phyloP scores from a whole-genome alignment of 148 eudicot species.

The Nepenthes gracilis region DNA sequence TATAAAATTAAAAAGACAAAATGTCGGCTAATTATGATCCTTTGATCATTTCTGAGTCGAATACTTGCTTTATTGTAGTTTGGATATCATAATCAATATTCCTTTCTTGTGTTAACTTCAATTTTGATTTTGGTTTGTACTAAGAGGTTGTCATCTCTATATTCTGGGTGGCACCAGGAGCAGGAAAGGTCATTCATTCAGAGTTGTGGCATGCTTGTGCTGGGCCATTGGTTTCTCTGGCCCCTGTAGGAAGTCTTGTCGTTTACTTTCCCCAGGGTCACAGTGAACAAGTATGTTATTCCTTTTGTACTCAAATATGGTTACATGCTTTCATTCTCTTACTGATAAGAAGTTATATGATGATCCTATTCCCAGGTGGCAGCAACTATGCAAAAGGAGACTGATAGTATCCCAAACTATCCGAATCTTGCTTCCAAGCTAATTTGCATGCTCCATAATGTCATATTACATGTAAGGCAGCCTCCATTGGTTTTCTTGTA shows the following conservation, averaged over 20 bases:
- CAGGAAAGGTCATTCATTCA: conserved; percentile 60
- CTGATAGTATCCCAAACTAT: conserved; percentile 77
- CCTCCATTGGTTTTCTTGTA: not conserved
- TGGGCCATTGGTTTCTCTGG: conserved; percentile 85
- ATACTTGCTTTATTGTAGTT: too few species aligned
- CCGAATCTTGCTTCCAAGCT: conserved; percentile 97
- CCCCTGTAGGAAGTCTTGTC: conserved; percentile 92
- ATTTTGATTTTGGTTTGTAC: not conserved
- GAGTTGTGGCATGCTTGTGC: conserved; percentile 99
- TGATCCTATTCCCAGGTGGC: conserved; percentile 47
- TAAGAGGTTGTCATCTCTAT: not conserved
- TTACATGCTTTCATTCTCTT: not conserved
- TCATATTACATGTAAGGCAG: conserved; percentile 72
- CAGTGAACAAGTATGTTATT: conserved; percentile 83
- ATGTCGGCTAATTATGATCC: too few species aligned
- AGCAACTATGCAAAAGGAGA: conserved; percentile 92
- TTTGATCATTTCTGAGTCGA: too few species aligned
- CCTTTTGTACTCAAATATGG: conserved; percentile 3
- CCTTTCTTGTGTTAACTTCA: not conserved
- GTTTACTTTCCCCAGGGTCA: conserved; percentile 99
- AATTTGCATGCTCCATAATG: conserved; percentile 92
- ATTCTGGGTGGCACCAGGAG: conserved; percentile 31
- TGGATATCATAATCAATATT: too few species aligned
- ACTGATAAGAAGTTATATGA: not conserved
- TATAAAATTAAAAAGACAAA: too few species aligned